Base-by-base conservation (phyloP, 441 rosid species). In the Eutrema salsugineum region DNA sequence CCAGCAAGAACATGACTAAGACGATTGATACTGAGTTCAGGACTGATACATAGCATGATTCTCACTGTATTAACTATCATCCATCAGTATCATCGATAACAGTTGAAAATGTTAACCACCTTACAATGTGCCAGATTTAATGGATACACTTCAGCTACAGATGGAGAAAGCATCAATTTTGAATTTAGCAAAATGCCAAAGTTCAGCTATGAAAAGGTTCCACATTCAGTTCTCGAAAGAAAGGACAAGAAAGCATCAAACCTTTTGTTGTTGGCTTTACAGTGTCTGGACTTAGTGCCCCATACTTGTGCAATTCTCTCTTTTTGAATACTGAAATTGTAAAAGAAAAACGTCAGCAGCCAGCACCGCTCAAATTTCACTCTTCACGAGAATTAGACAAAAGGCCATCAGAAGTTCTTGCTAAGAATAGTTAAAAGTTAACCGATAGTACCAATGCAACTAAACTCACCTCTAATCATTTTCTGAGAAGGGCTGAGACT, bases 401-500 rank as follows among this genome's bases (percentile, higher is more conserved):
- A 46, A 11, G 3, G 5, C 17, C 46, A 40, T 8, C 1, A 8
- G 9, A 58, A 7, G 15, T 19, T 20, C 0, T 36, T 17, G 53
- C 27, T 36, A 44, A 12, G 30, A 54, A 10, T 24, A 27, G 51
- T 24, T 12, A 20, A 43, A 27, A 68, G 27, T 39, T 43, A 22
- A 53, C 22, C 0, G 11, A 17, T 32, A 3, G 22, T 60, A 59
- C 15, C 15, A 19, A 28, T 44, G 1, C 44, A 68, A 57, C 12
- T 75, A 43, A 46, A 64, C 71, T 77, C 58, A 71, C 80, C 76
- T 77, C 80, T 64, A 43, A 77, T 77, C 59, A 77, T 77, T 24
- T 77, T 71, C 49, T 70, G 80, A 70, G 81, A 72, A 48, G 78
- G 75, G 14, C 77, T 87, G 20, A 63, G 80, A 72, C 68, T 44